These are phyloP conservation scores for Cladosporium sp. DNA, from an alignment of 2,329 filamentous ascomycete species.

Conservation along the genomic window DNA sequence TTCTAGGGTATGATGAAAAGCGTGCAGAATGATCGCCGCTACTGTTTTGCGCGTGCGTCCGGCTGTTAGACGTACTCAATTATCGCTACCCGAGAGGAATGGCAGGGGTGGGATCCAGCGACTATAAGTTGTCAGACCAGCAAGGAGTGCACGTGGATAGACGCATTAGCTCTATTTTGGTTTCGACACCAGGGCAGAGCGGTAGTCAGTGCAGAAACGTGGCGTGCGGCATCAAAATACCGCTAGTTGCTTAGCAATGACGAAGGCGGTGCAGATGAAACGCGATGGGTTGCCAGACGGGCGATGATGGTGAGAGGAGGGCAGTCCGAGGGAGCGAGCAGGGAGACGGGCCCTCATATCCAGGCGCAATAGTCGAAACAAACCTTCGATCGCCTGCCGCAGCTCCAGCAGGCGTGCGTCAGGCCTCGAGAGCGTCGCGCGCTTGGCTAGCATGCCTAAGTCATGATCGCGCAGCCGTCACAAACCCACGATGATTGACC, in stretches of 20 bases:
- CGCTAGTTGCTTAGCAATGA: slow-evolving; percentile 10
- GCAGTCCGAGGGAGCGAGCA: neutral
- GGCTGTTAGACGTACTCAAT: slow-evolving; percentile 11
- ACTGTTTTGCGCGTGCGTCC: slow-evolving; percentile 12
- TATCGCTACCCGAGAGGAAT: slow-evolving; percentile 11
- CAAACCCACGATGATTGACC: slow-evolving; percentile 11
- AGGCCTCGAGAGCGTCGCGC: slow-evolving; percentile 1
- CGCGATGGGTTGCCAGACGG: slow-evolving; percentile 6
- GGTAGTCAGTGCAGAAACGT: slow-evolving; percentile 11
- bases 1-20: neutral
- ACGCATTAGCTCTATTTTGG: slow-evolving; percentile 7
- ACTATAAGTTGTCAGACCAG: slow-evolving; percentile 9
- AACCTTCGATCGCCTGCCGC: neutral
- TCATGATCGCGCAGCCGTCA: slow-evolving; percentile 7
- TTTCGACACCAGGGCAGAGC: slow-evolving; percentile 5
- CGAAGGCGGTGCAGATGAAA: slow-evolving; percentile 4
- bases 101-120: slow-evolving; percentile 6
- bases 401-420: neutral
- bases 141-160: slow-evolving; percentile 9
- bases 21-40: slow-evolving; percentile 11
- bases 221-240: slow-evolving; percentile 12
- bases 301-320: neutral
- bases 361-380: neutral
- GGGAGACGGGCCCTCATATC: neutral
- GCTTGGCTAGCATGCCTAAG: slow-evolving; percentile 3